These are phyloP conservation scores for Eutrema japonicum DNA, from an alignment of 345 rosid species.

Conservation along the genomic window DNA sequence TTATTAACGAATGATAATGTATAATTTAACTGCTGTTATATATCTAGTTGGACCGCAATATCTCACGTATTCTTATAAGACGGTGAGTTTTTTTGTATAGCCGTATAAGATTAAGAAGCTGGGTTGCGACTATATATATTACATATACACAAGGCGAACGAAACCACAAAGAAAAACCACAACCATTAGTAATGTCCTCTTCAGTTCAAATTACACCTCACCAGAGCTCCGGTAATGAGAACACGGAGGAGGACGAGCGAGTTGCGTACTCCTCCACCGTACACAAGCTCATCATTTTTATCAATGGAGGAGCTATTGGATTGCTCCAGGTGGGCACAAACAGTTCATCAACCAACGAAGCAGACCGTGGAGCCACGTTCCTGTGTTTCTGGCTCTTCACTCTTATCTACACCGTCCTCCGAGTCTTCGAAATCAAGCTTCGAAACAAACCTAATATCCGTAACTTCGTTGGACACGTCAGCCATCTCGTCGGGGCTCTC, in stretches of 20 bases:
- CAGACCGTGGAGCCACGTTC: slow-evolving; percentile 3
- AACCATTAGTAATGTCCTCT: neutral
- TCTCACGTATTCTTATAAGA: too few relatives aligned
- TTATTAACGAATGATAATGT: too few relatives aligned
- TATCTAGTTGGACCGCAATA: too few relatives aligned
- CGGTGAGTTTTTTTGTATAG: too few relatives aligned
- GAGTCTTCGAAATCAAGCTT: slow-evolving; percentile 14
- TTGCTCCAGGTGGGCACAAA: slow-evolving; percentile 17
- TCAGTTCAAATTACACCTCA: neutral
- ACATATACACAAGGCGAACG: too few relatives aligned
- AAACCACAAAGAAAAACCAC: neutral
- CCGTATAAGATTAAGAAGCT: too few relatives aligned
- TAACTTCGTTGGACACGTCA: slow-evolving; percentile 13
- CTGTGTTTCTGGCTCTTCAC: slow-evolving; percentile 9
- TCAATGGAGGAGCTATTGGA: neutral
- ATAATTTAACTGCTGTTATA: too few relatives aligned
- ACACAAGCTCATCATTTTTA: slow-evolving; percentile 11
- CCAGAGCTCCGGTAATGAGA: neutral
- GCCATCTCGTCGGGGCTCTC: slow-evolving; percentile 28
- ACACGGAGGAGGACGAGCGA: neutral
- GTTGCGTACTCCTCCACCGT: slow-evolving; percentile 8
- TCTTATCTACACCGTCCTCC: neutral
- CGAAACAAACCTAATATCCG: neutral
- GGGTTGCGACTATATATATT: too few relatives aligned
- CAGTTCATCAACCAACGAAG: slow-evolving; percentile 9